Evolutionary conservation across 257 asterid species (phyloP).

Genomic region (Nicotiana paniculata): DNA sequence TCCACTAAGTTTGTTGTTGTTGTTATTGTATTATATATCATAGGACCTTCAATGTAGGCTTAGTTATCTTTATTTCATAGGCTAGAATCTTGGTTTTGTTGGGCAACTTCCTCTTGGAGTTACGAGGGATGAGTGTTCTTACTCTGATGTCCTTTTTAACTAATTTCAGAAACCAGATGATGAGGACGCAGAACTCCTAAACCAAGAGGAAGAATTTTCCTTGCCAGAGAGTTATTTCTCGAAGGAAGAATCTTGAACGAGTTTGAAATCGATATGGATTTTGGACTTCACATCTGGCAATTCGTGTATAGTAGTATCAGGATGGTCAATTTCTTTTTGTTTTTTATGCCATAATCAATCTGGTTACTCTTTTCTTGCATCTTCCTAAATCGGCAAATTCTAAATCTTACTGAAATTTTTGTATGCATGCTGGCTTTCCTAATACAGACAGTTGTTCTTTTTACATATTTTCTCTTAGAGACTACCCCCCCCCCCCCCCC

Average conservation of each 20-base stretch:
- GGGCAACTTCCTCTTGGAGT: background rate
- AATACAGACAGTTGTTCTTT: background rate
- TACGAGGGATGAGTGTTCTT: background rate
- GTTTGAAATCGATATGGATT: background rate
- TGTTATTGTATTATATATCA: background rate
- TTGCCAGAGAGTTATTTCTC: slow-evolving; percentile 68
- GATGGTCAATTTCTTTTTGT: background rate
- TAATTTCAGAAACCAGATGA: slow-evolving; percentile 75
- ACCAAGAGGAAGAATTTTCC: slow-evolving; percentile 74
- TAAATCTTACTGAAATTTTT: background rate
- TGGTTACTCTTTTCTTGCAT: background rate
- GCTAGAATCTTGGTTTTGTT: background rate
- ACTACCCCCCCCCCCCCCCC: background rate
- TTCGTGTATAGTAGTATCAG: slow-evolving; percentile 4
- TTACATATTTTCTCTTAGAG: background rate
- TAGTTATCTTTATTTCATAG: background rate
- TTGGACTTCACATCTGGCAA: background rate
- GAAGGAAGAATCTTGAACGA: slow-evolving; percentile 45
- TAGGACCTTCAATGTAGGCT: background rate
- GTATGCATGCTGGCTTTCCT: background rate
- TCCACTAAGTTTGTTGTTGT: too few species aligned
- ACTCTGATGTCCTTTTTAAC: background rate
- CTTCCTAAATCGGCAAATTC: background rate
- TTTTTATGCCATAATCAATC: background rate
- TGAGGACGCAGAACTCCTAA: slow-evolving; percentile 60